Percentiles rank a stretch among this genome's conserved stretches.
Evolutionary conservation across 176 grass and related monocot species (phyloP).

Genomic region (Echinochloa phyllopogon): DNA sequence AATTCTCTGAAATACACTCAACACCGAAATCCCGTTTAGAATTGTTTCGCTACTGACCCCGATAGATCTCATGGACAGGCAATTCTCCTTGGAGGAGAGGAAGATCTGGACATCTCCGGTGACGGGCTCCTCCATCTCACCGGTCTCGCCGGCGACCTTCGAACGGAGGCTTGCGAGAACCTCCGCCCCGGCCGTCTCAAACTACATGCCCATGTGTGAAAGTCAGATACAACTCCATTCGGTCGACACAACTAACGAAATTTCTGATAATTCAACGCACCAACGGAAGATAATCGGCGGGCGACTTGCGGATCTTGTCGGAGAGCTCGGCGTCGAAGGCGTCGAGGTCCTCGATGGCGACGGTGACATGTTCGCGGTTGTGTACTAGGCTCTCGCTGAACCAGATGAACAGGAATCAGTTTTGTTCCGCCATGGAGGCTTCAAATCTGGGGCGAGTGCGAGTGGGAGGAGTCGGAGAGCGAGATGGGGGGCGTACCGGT

Average conservation of each 20-base stretch:
- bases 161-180: constrained; percentile 75
- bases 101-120: constrained; percentile 89
- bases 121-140: constrained; percentile 92
- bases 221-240: not conserved
- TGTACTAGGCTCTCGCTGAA: constrained; percentile 90
- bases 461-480: not conserved
- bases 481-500: constrained; percentile 50
- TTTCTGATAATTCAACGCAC: constrained; percentile 35
- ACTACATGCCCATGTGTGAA: constrained; percentile 40
- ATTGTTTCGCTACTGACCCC: constrained; percentile 58
- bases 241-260: not conserved
- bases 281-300: constrained; percentile 83
- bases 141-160: constrained; percentile 85
- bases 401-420: constrained; percentile 4
- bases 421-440: not conserved
- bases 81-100: constrained; percentile 87
- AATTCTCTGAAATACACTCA: not conserved
- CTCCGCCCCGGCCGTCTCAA: constrained; percentile 78
- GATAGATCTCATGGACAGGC: constrained; percentile 80
- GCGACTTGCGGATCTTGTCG: constrained; percentile 90
- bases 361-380: constrained; percentile 81
- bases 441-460: constrained; percentile 8
- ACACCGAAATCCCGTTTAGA: not conserved
- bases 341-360: constrained; percentile 92
- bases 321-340: constrained; percentile 91